Evolutionary conservation across 2,329 filamentous ascomycete genomes (phyloP).

Genomic region (Alternaria incomplexa): DNA sequence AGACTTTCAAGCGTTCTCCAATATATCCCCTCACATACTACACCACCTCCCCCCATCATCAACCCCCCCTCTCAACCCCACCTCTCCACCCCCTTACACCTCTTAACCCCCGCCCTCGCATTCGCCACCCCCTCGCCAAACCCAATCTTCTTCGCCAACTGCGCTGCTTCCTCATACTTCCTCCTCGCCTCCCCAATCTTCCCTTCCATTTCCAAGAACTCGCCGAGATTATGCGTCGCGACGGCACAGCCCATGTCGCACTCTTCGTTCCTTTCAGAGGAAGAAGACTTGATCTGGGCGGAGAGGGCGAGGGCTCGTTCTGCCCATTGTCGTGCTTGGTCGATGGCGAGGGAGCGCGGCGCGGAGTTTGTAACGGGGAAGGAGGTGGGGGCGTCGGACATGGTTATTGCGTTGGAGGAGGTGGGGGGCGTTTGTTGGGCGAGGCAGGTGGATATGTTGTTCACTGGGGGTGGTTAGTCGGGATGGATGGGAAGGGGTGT

Average conservation of each 20-base stretch:
- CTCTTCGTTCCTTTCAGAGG: conserved; percentile 72
- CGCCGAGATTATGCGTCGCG: conserved; percentile 84
- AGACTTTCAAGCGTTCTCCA: too few relatives aligned
- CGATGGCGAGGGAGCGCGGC: conserved; percentile 67
- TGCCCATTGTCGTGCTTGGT: conserved; percentile 79
- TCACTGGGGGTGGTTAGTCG: conserved; percentile 61
- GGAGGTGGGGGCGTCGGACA: conserved; percentile 44
- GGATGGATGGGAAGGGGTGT: background rate
- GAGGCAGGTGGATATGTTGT: conserved; percentile 77
- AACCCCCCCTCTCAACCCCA: background rate
- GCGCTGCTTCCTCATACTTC: conserved; percentile 72
- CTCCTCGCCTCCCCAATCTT: conserved; percentile 63
- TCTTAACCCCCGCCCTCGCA: conserved; percentile 49
- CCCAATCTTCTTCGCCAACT: conserved; percentile 59
- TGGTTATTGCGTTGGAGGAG: conserved; percentile 28
- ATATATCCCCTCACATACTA: too few relatives aligned
- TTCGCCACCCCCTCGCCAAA: conserved; percentile 55
- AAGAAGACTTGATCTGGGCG: conserved; percentile 64
- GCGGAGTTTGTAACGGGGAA: conserved; percentile 48
- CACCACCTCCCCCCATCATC: background rate
- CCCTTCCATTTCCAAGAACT: conserved; percentile 78
- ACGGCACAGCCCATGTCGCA: conserved; percentile 85
- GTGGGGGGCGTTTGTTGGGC: conserved; percentile 64
- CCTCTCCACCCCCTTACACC: conserved; percentile 31
- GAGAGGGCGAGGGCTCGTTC: conserved; percentile 59